Conservation (phyloP, 1,284 basidiomycete genomes). For the Ganoderma meredithae region DNA sequence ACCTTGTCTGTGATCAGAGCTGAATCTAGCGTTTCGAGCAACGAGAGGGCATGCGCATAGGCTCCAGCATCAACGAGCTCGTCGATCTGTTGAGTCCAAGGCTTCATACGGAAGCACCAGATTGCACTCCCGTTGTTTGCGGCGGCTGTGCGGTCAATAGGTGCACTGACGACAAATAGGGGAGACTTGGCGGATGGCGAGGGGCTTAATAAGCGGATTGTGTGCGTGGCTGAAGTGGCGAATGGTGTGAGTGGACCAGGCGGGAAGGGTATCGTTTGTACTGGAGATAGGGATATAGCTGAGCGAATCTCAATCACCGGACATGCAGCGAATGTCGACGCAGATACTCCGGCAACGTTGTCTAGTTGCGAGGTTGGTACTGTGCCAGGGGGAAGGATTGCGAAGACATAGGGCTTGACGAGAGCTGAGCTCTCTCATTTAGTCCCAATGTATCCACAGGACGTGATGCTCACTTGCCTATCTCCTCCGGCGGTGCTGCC, state of each 20-base stretch:
- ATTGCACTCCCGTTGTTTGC: constrained; percentile 76
- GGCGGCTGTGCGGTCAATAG: constrained; percentile 71
- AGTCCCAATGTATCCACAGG: not conserved
- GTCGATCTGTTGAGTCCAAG: constrained; percentile 86
- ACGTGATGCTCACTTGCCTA: constrained; percentile 54
- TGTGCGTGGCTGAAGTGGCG: constrained; percentile 48
- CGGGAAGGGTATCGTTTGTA: constrained; percentile 75
- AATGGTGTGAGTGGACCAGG: constrained; percentile 48
- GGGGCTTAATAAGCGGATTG: constrained; percentile 65
- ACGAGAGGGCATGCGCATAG: constrained; percentile 83
- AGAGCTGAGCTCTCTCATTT: constrained; percentile 57
- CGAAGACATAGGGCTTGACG: constrained; percentile 86
- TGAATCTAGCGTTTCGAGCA: constrained; percentile 79
- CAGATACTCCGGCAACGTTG: constrained; percentile 27
- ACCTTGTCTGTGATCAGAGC: constrained; percentile 75
- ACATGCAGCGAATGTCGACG: constrained; percentile 52
- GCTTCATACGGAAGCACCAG: constrained; percentile 77
- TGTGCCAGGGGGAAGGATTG: constrained; percentile 75
- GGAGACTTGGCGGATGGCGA: constrained; percentile 62
- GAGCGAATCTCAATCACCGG: constrained; percentile 83
- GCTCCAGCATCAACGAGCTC: constrained; percentile 78
- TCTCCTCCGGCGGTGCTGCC: constrained; percentile 84
- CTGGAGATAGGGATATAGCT: constrained; percentile 70
- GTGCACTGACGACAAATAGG: constrained; percentile 75
- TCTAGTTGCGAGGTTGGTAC: constrained; percentile 48